Base-by-base conservation (phyloP, 352 stramenopile genomes). In the Globisporangium radiosum region DNA sequence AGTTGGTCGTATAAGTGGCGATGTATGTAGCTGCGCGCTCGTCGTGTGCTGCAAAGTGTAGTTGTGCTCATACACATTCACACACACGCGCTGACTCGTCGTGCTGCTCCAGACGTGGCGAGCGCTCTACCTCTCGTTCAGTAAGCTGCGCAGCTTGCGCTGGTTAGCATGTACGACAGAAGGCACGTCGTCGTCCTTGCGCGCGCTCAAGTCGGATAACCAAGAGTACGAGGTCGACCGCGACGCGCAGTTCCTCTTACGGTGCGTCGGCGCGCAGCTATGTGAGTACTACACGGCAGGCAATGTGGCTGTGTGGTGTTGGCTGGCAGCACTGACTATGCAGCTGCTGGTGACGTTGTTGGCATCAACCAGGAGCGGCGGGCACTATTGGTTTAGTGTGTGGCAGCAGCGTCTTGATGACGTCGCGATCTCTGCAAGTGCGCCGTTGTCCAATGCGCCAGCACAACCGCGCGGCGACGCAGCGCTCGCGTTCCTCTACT, bases 341-440 rank as follows among this genome's bases (percentile, higher is more conserved):
- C 25, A 33, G 25, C 25, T 33, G 25, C 25, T 33, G 25, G 25
- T 33, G 25, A 33, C 25, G 25, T 33, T 33, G 25, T 33, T 33
- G 25, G 25, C 25, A 33, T 33, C 25, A 33, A 33, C 25, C 45
- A 85, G 73, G 53, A 88, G 81, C 58, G 81, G 81, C 13, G 81
- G 81, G 0, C 81, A 91, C 52, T 91, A 91, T 39, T 88, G 75
- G 77, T 91, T 91, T 60, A 88, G 66, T 47, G 75, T 91, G 0
- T 66, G 73, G 51, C 71, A 89, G 50, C 70, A 75, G 1, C 66
- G 51, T 8, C 49, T 81, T 1, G 56, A 62, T 3, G 55, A 74
- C 0, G 59, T 59, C 1, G 54, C 62, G 19, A 47, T 87, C 36
- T n/a, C 52, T 36, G 11, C 50, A 14, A 44, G 11, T 13, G 25